Conservation (phyloP, 1,284 basidiomycete species). For the Malassezia yamatoensis region DNA sequence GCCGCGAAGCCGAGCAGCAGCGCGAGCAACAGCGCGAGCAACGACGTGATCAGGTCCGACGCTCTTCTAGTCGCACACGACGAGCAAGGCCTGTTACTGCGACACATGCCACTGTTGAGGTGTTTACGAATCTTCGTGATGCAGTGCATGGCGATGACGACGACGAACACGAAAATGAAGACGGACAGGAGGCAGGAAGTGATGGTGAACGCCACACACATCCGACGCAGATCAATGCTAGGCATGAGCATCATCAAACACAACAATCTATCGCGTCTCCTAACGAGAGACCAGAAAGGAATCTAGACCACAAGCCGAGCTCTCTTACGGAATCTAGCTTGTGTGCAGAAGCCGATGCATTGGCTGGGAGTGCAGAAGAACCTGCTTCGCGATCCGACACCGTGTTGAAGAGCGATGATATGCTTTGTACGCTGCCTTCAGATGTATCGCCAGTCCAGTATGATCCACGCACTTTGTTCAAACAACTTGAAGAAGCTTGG, state of each 20-base stretch:
- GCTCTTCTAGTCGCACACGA: constrained; percentile 59
- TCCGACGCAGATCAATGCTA: too few relatives aligned
- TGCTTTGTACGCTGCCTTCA: not conserved
- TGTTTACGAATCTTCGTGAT: constrained; percentile 82
- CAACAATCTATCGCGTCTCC: not conserved
- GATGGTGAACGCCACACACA: not conserved
- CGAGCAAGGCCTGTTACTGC: constrained; percentile 85
- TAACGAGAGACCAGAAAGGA: not conserved
- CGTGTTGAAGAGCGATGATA: too few relatives aligned
- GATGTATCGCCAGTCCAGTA: not conserved
- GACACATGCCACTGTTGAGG: constrained; percentile 76
- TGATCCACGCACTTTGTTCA: constrained; percentile 53
- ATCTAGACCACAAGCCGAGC: not conserved
- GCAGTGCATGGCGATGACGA: constrained; percentile 69
- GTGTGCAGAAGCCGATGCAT: not conserved
- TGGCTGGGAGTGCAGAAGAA: not conserved
- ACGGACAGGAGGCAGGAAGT: not conserved
- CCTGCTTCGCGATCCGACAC: not conserved
- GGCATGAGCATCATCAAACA: too few relatives aligned
- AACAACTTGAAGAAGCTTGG: constrained; percentile 67
- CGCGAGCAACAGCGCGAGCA: constrained; percentile 45
- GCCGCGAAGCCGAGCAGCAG: constrained; percentile 48
- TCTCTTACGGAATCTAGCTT: not conserved
- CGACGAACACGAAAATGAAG: constrained; percentile 21
- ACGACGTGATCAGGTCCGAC: constrained; percentile 29